A percentile compares a stretch with the other conserved stretches of the same genome.
These are phyloP conservation scores for Coemansia sp. DNA, from an alignment of 192 early-diverging fungal genomes.

Conservation along the genomic window DNA sequence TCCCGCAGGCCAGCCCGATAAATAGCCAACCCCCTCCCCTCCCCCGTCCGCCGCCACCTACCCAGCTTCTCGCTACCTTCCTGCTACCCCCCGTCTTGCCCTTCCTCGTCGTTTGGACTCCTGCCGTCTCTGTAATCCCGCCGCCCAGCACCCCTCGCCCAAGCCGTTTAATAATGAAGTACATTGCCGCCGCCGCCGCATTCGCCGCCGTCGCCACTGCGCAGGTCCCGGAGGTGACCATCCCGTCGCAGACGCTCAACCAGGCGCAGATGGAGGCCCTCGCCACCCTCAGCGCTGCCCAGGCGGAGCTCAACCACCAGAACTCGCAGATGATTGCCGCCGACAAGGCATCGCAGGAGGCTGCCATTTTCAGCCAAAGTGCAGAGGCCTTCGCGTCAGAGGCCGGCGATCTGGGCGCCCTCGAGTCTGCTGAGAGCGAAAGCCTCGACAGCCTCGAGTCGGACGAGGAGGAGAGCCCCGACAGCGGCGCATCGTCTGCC, in stretches of 20 bases:
- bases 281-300: slow-evolving; percentile 42
- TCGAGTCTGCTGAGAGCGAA: slow-evolving; percentile 16
- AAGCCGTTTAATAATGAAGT: slow-evolving; percentile 26
- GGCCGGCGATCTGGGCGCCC: slow-evolving; percentile 16
- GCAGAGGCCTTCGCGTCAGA: slow-evolving; percentile 9
- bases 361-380: slow-evolving; percentile 39
- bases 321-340: slow-evolving; percentile 37
- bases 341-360: slow-evolving; percentile 35
- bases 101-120: neutral
- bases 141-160: too few species aligned
- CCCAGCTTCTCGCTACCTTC: too few species aligned
- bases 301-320: slow-evolving; percentile 26
- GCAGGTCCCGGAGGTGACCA: slow-evolving; percentile 1
- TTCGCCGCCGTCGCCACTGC: slow-evolving; percentile 22
- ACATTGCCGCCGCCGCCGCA: slow-evolving; percentile 11
- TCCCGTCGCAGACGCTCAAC: slow-evolving; percentile 39
- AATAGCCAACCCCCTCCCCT: too few species aligned
- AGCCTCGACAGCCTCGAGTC: slow-evolving; percentile 1
- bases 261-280: slow-evolving; percentile 31
- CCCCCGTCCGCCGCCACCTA: too few species aligned
- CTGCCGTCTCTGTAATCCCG: neutral
- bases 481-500: slow-evolving; percentile 17
- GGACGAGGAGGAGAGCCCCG: slow-evolving; percentile 5
- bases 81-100: neutral
- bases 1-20: too few species aligned